Evolutionary conservation across 768 basidiomycete species (phyloP).

Genomic region (Rhodotorula paludigena): DNA sequence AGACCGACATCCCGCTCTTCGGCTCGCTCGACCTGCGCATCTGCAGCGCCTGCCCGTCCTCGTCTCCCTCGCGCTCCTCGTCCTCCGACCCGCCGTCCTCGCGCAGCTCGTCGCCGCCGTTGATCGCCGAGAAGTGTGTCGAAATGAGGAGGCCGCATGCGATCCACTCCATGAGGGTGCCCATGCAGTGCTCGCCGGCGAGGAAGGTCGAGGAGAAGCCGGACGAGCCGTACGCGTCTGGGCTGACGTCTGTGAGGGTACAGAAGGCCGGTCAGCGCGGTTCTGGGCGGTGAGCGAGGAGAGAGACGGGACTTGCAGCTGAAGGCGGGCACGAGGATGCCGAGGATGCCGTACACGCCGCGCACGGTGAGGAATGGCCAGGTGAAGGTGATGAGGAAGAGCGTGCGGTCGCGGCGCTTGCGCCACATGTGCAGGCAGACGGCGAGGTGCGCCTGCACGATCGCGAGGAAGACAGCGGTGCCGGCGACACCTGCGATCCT

Average conservation of each 20-base stretch:
- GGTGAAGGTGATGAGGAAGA: slow-evolving; percentile 27
- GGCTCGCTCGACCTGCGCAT: no score
- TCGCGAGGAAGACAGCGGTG: slow-evolving; percentile 19
- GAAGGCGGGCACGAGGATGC: slow-evolving; percentile 16
- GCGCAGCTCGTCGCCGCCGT: not conserved
- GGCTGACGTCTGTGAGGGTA: slow-evolving; percentile 2
- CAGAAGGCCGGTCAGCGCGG: not conserved
- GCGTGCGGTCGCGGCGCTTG: slow-evolving; percentile 14
- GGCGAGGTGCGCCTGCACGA: slow-evolving; percentile 19
- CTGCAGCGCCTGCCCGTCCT: no score
- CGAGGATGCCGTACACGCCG: slow-evolving; percentile 36
- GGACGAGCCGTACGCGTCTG: not conserved
- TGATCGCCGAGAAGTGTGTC: slow-evolving; percentile 25
- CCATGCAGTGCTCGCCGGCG: slow-evolving; percentile 31
- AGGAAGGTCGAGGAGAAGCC: slow-evolving; percentile 28
- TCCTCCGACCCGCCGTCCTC: not conserved
- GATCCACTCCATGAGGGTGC: slow-evolving; percentile 37
- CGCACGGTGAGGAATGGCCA: slow-evolving; percentile 39
- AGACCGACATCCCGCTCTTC: no score
- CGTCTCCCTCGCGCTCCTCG: no score
- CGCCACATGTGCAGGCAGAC: slow-evolving; percentile 19
- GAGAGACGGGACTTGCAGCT: slow-evolving; percentile 9
- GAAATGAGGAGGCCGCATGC: slow-evolving; percentile 34
- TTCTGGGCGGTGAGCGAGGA: no score
- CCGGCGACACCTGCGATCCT: slow-evolving; percentile 2